These are phyloP conservation scores for Graphilbum ipis-grandicollis DNA, from an alignment of 2,329 filamentous ascomycete species.

Conservation along the genomic window DNA sequence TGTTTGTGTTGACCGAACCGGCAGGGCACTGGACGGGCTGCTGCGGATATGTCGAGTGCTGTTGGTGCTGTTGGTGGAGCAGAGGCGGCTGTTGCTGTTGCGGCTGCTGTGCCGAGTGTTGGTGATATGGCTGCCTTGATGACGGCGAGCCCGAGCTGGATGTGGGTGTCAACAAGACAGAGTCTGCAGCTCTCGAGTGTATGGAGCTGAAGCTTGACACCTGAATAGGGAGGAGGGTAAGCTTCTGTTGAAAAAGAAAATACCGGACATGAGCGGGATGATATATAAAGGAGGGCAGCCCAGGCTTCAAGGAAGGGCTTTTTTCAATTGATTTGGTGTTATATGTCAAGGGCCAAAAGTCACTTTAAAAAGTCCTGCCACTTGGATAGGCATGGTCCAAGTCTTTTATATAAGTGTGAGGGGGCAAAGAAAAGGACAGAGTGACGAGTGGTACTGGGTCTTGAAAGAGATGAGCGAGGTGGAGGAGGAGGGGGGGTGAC, in stretches of 20 bases:
- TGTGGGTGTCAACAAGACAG: constrained; percentile 31
- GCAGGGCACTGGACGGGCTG: not conserved
- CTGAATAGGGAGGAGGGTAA: constrained; percentile 5
- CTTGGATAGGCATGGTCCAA: not conserved
- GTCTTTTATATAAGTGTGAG: not conserved
- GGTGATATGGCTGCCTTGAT: constrained; percentile 18
- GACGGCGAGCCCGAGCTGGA: constrained; percentile 30
- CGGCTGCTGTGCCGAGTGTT: not conserved
- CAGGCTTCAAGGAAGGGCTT: no score
- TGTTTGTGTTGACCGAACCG: no score
- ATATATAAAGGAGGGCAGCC: no score
- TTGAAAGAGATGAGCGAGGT: not conserved
- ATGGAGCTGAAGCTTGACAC: constrained; percentile 20
- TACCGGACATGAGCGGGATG: no score
- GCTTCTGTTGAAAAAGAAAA: not conserved
- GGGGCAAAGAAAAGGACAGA: not conserved
- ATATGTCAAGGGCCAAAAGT: no score
- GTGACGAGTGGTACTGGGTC: not conserved
- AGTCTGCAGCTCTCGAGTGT: no score
- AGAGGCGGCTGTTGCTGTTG: constrained; percentile 16
- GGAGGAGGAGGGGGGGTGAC: not conserved
- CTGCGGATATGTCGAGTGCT: not conserved
- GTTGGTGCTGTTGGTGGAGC: constrained; percentile 3
- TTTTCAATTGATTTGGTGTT: not conserved
- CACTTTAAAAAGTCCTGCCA: no score